Conservation (phyloP, 176 grass and related monocot genomes). For the sorghum (Sorghum bicolor) region Sorghum_bicolor_NCBIv3 NC_012871.2:74724001-74724500, state of each 20-base stretch:
- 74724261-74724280: not conserved
- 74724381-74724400: not conserved
- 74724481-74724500: not conserved
- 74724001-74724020: slow-evolving; percentile 79
- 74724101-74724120: slow-evolving; percentile 36
- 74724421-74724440: not conserved
- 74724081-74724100: slow-evolving; percentile 66
- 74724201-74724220: not conserved
- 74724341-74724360: not conserved
- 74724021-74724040: slow-evolving; percentile 53
- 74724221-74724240: not conserved
- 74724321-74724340: not conserved
- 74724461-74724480: not conserved
- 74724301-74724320: not conserved
- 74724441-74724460: not conserved
- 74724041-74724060: slow-evolving; percentile 62
- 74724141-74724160: not conserved
- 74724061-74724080: slow-evolving; percentile 56
- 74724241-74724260: not conserved
- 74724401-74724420: not conserved
- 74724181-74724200: not conserved
- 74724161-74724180: not conserved
- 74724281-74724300: not conserved
- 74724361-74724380: not conserved
- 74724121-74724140: slow-evolving; percentile 48